Conservation (phyloP, 2,329 filamentous ascomycete species). For the Blumeriella jaapii region DNA sequence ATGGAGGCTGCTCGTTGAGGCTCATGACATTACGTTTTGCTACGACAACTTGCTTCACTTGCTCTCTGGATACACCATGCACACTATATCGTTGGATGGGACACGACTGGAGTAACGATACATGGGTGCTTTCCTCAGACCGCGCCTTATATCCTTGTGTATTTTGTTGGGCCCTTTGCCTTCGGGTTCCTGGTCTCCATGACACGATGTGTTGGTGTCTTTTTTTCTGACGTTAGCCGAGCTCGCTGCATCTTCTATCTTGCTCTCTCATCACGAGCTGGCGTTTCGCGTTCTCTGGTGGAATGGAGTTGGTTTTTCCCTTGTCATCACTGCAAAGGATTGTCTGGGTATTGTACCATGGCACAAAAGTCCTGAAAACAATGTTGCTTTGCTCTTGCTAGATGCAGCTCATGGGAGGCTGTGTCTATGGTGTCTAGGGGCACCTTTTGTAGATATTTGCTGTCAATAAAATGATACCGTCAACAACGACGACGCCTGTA, state of each 20-base stretch:
- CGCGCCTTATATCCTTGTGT: constrained; percentile 12
- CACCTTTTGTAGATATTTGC: constrained; percentile 17
- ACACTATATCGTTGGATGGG: constrained; percentile 27
- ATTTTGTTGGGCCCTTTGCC: constrained; percentile 16
- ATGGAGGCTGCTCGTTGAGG: constrained; percentile 24
- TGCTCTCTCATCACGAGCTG: constrained; percentile 16
- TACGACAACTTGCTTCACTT: constrained; percentile 20
- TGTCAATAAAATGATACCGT: constrained; percentile 11
- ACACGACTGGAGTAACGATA: constrained; percentile 26
- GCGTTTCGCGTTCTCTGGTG: constrained; percentile 20
- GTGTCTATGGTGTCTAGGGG: constrained; percentile 6
- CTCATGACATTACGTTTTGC: constrained; percentile 12
- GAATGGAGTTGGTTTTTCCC: constrained; percentile 20
- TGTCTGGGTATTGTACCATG: constrained; percentile 15
- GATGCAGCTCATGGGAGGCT: constrained; percentile 4
- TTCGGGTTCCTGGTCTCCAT: constrained; percentile 13
- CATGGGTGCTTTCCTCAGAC: constrained; percentile 20
- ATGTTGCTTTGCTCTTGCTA: constrained; percentile 7
- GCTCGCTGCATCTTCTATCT: constrained; percentile 19
- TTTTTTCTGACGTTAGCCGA: constrained; percentile 14
- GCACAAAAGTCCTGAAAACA: constrained; percentile 7
- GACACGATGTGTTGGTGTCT: constrained; percentile 8
- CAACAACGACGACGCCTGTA: too few species aligned
- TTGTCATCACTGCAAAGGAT: constrained; percentile 12
- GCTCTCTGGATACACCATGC: constrained; percentile 24